Percentiles rank a stretch among this genome's conserved stretches.
Conservation (phyloP, 495 filamentous ascomycete genomes). For the Xylaria venustula region DNA sequence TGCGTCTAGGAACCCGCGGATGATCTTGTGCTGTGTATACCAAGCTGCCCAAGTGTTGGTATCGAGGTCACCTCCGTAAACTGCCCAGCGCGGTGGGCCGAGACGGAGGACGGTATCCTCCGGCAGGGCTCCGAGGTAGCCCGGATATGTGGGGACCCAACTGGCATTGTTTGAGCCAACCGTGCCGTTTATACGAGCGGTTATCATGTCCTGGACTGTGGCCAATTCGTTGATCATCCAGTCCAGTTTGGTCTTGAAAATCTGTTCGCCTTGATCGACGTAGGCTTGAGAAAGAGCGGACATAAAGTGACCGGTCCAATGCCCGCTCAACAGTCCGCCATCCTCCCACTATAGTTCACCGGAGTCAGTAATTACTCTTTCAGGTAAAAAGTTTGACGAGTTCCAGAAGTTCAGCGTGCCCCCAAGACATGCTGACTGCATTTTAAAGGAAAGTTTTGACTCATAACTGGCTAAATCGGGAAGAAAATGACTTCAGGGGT, state of each 20-base stretch:
- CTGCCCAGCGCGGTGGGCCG: conserved; percentile 24
- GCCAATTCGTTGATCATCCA: conserved; percentile 23
- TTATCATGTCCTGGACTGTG: conserved; percentile 20
- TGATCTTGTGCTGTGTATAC: conserved; percentile 26
- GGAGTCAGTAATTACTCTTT: no score
- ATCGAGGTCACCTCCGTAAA: conserved; percentile 14
- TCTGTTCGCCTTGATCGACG: conserved; percentile 20
- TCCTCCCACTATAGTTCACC: no score
- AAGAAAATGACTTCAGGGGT: no score
- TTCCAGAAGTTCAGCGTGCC: no score
- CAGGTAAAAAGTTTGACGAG: no score
- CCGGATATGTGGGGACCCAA: conserved; percentile 20
- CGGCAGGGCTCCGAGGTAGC: conserved; percentile 23
- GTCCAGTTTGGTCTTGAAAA: conserved; percentile 20
- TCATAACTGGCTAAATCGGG: no score
- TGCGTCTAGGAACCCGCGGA: conserved; percentile 21
- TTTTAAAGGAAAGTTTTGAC: no score
- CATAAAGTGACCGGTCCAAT: conserved; percentile 25
- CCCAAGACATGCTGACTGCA: no score
- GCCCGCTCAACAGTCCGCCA: conserved; percentile 22
- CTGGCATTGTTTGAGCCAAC: conserved; percentile 5
- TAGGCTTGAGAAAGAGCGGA: conserved; percentile 24
- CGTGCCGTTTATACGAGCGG: conserved; percentile 15
- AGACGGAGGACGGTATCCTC: conserved; percentile 23
- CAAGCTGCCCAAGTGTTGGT: conserved; percentile 23